These are phyloP conservation scores for Sugiyamaella pinicola DNA, from an alignment of 1,139 yeast species.

Conservation along the genomic window DNA sequence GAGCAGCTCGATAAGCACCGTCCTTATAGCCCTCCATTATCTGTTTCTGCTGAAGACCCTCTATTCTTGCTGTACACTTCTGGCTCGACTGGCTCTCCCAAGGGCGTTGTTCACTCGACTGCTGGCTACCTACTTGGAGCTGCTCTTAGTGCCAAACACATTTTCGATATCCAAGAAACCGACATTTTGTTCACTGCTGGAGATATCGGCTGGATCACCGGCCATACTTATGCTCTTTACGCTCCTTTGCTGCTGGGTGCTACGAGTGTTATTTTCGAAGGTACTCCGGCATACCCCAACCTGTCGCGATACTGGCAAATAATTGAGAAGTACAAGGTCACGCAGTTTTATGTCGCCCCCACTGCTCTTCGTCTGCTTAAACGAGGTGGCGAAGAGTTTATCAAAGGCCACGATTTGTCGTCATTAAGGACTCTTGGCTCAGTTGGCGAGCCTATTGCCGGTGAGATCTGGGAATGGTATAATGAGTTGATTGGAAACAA, in stretches of 20 bases:
- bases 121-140: conserved; percentile 96
- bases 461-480: conserved; percentile 99
- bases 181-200: conserved; percentile 96
- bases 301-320: conserved; percentile 97
- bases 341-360: conserved; percentile 98
- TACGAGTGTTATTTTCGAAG: conserved; percentile 91
- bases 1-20: conserved; percentile 79
- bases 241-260: conserved; percentile 91
- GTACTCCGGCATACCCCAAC: conserved; percentile 97
- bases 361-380: conserved; percentile 94
- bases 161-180: conserved; percentile 86
- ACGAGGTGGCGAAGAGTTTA: conserved; percentile 91
- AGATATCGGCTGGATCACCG: conserved; percentile 99
- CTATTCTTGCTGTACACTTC: conserved; percentile 91
- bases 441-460: conserved; percentile 98
- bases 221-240: conserved; percentile 93
- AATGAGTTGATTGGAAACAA: conserved; percentile 87
- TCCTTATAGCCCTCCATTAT: conserved; percentile 82
- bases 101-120: conserved; percentile 95
- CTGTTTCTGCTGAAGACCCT: conserved; percentile 92
- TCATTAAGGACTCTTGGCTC: conserved; percentile 94
- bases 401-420: conserved; percentile 84
- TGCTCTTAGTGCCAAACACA: conserved; percentile 88
- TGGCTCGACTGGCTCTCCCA: conserved; percentile 97
- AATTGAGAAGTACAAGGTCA: conserved; percentile 87